A percentile compares a stretch with the other conserved stretches of the same genome.
Conservation (phyloP, 148 eudicot species). For the Pouteria glomerata region DNA sequence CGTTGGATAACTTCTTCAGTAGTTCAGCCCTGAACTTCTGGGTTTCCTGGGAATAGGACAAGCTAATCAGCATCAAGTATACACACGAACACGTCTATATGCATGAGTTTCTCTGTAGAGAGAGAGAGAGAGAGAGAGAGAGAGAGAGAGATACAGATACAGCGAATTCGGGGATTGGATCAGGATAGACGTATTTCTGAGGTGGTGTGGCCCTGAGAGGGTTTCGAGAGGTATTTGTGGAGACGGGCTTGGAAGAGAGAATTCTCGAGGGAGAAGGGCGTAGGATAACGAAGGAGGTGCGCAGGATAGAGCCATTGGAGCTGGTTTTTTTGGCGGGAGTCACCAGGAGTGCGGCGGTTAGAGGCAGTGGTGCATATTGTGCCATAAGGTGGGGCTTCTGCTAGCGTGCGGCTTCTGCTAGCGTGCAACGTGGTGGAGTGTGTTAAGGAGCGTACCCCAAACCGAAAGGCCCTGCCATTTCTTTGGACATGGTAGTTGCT, state of each 20-base stretch:
- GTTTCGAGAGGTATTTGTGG: neutral
- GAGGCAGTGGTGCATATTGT: conserved; percentile 9
- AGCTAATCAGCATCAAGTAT: neutral
- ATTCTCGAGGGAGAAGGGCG: conserved; percentile 7
- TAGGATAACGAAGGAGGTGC: conserved; percentile 21
- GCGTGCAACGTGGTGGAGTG: neutral
- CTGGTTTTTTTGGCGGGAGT: conserved; percentile 44
- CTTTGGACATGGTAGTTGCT: too few relatives aligned
- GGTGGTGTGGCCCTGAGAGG: conserved; percentile 22
- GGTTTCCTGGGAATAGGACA: conserved; percentile 35
- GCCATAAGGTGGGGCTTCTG: conserved; percentile 16
- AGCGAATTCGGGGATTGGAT: conserved; percentile 58
- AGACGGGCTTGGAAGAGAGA: conserved; percentile 1
- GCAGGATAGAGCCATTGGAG: conserved; percentile 16
- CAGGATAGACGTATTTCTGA: conserved; percentile 40
- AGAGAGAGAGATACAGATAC: conserved; percentile 15
- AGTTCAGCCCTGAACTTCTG: conserved; percentile 43
- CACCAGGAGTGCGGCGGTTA: neutral
- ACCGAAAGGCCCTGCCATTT: too few relatives aligned
- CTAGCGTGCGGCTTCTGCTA: neutral
- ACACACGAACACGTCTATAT: neutral
- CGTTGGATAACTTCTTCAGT: conserved; percentile 29
- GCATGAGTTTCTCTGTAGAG: neutral
- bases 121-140: neutral
- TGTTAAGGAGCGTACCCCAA: neutral